A percentile compares a stretch with the other conserved stretches of the same genome.
These are phyloP conservation scores for Phialemonium atrogriseum DNA, from an alignment of 2,329 filamentous ascomycete genomes.

Conservation along the genomic window DNA sequence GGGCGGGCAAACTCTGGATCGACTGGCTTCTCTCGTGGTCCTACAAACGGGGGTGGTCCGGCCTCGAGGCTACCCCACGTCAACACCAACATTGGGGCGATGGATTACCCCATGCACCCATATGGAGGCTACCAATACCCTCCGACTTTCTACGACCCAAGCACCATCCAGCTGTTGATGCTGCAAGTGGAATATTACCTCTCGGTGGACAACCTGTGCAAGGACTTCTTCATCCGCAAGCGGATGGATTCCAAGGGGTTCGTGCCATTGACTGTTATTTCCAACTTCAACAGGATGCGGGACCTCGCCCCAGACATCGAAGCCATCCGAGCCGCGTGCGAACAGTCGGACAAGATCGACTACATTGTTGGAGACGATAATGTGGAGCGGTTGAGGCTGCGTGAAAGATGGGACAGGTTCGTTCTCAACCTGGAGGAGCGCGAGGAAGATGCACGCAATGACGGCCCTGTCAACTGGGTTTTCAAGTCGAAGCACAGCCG, in stretches of 20 bases:
- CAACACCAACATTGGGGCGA: constrained; percentile 25
- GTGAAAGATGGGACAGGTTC: constrained; percentile 72
- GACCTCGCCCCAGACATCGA: constrained; percentile 63
- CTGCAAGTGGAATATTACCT: constrained; percentile 83
- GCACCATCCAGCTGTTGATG: constrained; percentile 31
- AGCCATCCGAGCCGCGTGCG: constrained; percentile 66
- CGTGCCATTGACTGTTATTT: constrained; percentile 70
- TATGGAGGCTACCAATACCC: constrained; percentile 43
- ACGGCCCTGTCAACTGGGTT: constrained; percentile 45
- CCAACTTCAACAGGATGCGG: constrained; percentile 79
- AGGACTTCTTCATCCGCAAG: constrained; percentile 79
- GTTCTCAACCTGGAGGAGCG: constrained; percentile 65
- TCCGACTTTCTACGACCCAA: constrained; percentile 9
- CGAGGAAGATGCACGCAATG: constrained; percentile 63
- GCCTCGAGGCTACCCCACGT: constrained; percentile 22
- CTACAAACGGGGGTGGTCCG: constrained; percentile 10
- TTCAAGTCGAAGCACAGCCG: constrained; percentile 17
- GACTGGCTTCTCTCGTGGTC: constrained; percentile 7
- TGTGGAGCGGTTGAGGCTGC: constrained; percentile 67
- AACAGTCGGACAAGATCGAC: constrained; percentile 65
- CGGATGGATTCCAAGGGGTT: constrained; percentile 96
- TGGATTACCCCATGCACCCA: constrained; percentile 35
- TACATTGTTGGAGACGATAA: constrained; percentile 68
- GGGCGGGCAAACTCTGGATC: constrained; percentile 1
- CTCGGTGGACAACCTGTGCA: constrained; percentile 89